Conservation (phyloP, 345 rosid genomes). For the Bruguiera gymnorhiza region DNA sequence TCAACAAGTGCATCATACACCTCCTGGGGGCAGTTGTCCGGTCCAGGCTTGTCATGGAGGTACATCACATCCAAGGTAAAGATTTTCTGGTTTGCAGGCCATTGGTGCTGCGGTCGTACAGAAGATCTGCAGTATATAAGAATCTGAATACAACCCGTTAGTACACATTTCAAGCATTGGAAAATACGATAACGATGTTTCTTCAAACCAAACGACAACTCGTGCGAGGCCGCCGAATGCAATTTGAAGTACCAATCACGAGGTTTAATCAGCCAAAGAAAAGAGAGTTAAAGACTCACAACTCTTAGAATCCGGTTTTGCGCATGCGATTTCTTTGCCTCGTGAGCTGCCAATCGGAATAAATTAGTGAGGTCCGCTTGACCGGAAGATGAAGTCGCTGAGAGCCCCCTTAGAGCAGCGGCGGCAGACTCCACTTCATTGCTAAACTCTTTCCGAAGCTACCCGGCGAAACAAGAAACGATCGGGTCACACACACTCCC, state of each 20-base stretch:
- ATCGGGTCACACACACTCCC: not conserved
- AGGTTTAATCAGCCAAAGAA: not conserved
- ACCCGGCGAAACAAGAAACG: not conserved
- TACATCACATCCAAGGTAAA: constrained; percentile 92
- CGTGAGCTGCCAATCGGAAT: constrained; percentile 76
- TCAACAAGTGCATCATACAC: constrained; percentile 77
- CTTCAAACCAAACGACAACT: too few species aligned
- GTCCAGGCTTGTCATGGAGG: constrained; percentile 86
- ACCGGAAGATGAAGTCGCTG: constrained; percentile 55
- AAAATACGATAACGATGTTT: too few species aligned
- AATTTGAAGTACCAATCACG: constrained; percentile 1
- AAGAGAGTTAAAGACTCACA: constrained; percentile 42
- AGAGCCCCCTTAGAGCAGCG: constrained; percentile 56
- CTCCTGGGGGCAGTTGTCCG: constrained; percentile 84
- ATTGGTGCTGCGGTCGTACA: constrained; percentile 58
- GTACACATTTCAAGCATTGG: too few species aligned
- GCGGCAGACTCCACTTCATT: constrained; percentile 62
- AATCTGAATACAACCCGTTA: constrained; percentile 29
- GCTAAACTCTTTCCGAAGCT: constrained; percentile 83
- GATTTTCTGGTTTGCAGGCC: constrained; percentile 68
- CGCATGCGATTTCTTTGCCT: constrained; percentile 65
- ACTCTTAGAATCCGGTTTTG: constrained; percentile 77
- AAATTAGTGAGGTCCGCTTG: constrained; percentile 86
- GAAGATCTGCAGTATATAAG: constrained; percentile 88
- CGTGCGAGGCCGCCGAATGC: too few species aligned